Evolutionary conservation across 2,329 filamentous ascomycete genomes (phyloP).

Genomic region (Aspergillus caelatus): DNA sequence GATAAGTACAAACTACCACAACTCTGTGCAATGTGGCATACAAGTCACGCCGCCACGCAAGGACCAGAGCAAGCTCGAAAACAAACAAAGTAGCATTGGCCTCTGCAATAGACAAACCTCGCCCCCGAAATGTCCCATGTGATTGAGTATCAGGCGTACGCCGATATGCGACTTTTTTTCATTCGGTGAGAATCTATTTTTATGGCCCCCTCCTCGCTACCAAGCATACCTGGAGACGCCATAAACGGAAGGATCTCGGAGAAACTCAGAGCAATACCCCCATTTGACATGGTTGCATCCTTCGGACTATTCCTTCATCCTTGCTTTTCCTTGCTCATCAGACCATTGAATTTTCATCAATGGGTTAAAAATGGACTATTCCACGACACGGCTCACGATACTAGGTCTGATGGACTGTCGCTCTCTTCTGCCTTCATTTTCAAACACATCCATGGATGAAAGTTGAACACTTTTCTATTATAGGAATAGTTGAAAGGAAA

Average conservation of each 20-base stretch:
- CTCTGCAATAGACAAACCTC: no score
- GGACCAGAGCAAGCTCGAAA: no score
- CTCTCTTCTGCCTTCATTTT: background rate
- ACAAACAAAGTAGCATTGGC: no score
- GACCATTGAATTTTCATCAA: background rate
- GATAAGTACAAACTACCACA: no score
- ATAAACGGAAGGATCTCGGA: background rate
- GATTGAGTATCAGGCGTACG: no score
- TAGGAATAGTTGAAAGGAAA: background rate
- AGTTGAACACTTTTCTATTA: background rate
- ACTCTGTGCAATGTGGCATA: no score
- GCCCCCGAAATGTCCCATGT: no score
- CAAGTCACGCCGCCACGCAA: no score
- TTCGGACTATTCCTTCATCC: background rate
- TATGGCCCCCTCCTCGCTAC: no score
- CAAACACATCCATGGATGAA: background rate
- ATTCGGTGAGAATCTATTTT: no score
- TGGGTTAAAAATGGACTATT: background rate
- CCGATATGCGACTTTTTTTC: fast-evolving
- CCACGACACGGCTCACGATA: background rate
- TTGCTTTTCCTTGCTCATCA: background rate
- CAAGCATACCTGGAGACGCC: background rate
- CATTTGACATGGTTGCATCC: background rate
- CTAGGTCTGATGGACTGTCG: background rate
- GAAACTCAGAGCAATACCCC: background rate